Base-by-base conservation (phyloP, 208 protist genomes). In the Angomonas deanei region DNA sequence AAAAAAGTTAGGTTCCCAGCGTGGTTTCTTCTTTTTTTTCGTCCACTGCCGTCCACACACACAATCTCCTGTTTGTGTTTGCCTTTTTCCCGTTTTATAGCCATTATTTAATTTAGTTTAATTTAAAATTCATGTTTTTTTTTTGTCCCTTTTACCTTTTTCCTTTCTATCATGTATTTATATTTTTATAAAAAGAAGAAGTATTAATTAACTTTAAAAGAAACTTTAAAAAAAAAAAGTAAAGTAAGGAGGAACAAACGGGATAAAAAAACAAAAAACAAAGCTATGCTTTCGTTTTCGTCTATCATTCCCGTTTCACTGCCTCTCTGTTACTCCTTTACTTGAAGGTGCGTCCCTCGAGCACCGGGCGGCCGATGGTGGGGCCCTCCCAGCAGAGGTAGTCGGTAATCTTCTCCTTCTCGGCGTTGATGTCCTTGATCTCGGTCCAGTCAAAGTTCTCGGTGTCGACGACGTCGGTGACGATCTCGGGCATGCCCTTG, bases 371-470 rank as follows among this genome's bases (percentile, higher is more conserved):
- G 56, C 76, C 74, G 58, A 90, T 90, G 38, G 83, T 90, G 28
- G 79, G 79, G 48, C 84, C 84, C 71, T 91, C 84, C 81, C 84
- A 91, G 78, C 79, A 86, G 48, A 92, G 65, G 77, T 89, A 91
- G 73, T 86, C 81, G 30, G 78, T 88, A 56, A 86, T 88, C 64
- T 83, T 72, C 34, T 82, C 81, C 71, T 76, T 82, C 71, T 84
- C 72, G 21, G 77, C 80, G 38, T 80, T 68, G 39, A 91, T 67
- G 69, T 91, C 76, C 39, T 49, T 65, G 68, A 88, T 88, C 78
- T 88, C 79, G 60, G 72, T 70, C 81, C 80, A 88, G 34, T 79
- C 76, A 42, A 88, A 86, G 61, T 86, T 70, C 79, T 92, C 84
- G 54, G 82, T 88, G 69, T 92, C 84, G 61, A 80, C 81, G 53